Evolutionary conservation across 768 basidiomycete genomes (phyloP), one percentile per base, ranked within the genome.

Genomic region (Brasilioporus rufonigricans): DNA sequence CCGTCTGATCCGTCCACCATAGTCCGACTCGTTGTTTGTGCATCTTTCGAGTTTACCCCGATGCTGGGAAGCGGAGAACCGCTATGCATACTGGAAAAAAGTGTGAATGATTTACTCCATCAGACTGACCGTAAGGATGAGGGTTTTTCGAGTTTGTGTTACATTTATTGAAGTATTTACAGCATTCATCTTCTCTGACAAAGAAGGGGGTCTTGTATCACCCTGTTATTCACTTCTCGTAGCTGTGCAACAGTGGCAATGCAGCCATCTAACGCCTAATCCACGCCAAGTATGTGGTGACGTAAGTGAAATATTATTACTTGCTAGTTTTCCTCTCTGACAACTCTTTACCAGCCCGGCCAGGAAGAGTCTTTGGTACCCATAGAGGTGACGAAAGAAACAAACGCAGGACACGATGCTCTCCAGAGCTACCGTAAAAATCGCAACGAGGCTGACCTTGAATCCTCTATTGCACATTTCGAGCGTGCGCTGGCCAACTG

Each of bases 401-500:
- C 59, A 4, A 48, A 54, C 19, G 16, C 35, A 16, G 59, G 59
- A 11, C 52, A 50, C 13, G 5, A 16, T 7, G 44, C 46, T 9
- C 35, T 62, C 16, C 47, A 40, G 1, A 32, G 16, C 11, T 58
- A 48, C 4, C 16, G 19, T 5, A 13, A 5, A 1, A 27, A 47
- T 13, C 9, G n/a, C 4, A 21, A 39, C 5, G 43, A 19, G 9
- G 9, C 35, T n/a, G 6, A 31, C 29, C 32, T 61, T 2, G 13
- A n/a, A 1, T 5, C 0, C 1, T 40, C 61, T 5, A 2, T 57
- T 23, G 41, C 10, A 10, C 29, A 44, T 38, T 63, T 63, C 18
- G 29, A 47, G 33, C 14, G 3, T 9, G 60, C 60, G 6, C 50
- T 58, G 4, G 9, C 32, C 2, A 13, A 12, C 11, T 63, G 62